Evolutionary conservation across 2,329 filamentous ascomycete species (phyloP).

Genomic region (Xylariaceae sp.): DNA sequence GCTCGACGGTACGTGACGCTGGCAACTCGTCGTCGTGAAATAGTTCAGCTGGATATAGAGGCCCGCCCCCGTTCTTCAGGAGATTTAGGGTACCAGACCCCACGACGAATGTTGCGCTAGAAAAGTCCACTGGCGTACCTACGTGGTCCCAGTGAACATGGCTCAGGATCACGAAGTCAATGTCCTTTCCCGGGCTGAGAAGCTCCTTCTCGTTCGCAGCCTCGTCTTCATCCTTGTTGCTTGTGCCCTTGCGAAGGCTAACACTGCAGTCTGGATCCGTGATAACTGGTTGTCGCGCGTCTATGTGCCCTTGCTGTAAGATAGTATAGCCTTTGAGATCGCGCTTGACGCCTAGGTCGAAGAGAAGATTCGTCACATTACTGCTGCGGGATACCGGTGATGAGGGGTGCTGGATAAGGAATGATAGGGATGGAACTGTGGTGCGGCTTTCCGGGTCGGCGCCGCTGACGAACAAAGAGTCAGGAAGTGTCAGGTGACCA

Average conservation of each 20-base stretch:
- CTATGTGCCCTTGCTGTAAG: slow-evolving; percentile 52
- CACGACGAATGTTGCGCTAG: slow-evolving; percentile 54
- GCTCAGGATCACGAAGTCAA: slow-evolving; percentile 50
- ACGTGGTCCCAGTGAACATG: slow-evolving; percentile 65
- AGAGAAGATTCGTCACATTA: slow-evolving; percentile 49
- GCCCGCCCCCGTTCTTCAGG: slow-evolving; percentile 41
- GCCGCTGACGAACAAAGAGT: slow-evolving; percentile 52
- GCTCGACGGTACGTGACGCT: slow-evolving; percentile 46
- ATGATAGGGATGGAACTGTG: slow-evolving; percentile 59
- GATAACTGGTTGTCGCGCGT: slow-evolving; percentile 51
- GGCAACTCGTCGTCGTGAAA: slow-evolving; percentile 41
- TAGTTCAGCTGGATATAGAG: slow-evolving; percentile 37
- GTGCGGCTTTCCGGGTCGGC: slow-evolving; percentile 49
- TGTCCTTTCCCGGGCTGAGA: slow-evolving; percentile 21
- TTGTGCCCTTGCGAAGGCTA: slow-evolving; percentile 40
- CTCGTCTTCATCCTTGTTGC: neutral
- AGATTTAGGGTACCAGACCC: slow-evolving; percentile 54
- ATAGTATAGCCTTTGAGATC: slow-evolving; percentile 50
- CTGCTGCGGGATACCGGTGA: slow-evolving; percentile 21
- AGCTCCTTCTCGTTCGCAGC: neutral
- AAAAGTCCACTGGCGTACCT: slow-evolving; percentile 60
- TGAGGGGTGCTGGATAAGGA: slow-evolving; percentile 56
- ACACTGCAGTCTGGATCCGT: slow-evolving; percentile 51
- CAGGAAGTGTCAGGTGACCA: slow-evolving; percentile 53
- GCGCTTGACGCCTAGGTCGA: slow-evolving; percentile 59